Conservation (phyloP, 129 eudicot genomes). For the Kitagawia praeruptora region DNA sequence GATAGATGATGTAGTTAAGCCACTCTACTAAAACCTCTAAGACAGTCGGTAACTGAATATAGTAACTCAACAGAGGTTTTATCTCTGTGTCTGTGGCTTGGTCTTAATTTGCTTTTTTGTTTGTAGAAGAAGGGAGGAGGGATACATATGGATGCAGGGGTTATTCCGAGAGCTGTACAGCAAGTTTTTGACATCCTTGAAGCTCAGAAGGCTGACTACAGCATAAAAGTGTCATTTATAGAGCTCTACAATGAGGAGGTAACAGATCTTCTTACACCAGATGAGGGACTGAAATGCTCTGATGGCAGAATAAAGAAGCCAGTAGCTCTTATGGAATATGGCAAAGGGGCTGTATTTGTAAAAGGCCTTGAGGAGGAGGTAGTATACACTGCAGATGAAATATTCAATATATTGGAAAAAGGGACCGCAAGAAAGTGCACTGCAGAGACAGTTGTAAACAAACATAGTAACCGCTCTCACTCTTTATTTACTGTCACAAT, state of each 20-base stretch:
- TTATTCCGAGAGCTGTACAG: slow-evolving; percentile 53
- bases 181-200: slow-evolving; percentile 44
- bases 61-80: not conserved
- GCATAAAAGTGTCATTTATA: slow-evolving; percentile 45
- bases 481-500: slow-evolving; percentile 50
- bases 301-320: slow-evolving; percentile 41
- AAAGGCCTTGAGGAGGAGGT: slow-evolving; percentile 63
- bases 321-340: slow-evolving; percentile 53
- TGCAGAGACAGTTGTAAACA: slow-evolving; percentile 52
- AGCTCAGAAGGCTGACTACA: slow-evolving; percentile 47
- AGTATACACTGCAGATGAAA: slow-evolving; percentile 50
- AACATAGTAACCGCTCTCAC: slow-evolving; percentile 55
- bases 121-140: slow-evolving; percentile 47
- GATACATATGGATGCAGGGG: slow-evolving; percentile 54
- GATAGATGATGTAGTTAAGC: not conserved
- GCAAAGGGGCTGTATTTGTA: slow-evolving; percentile 54
- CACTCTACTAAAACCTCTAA: not conserved
- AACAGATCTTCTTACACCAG: slow-evolving; percentile 49
- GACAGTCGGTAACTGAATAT: not conserved
- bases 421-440: slow-evolving; percentile 50
- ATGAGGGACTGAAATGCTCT: slow-evolving; percentile 26
- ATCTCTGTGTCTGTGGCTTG: not conserved
- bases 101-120: not conserved
- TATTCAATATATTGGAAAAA: slow-evolving; percentile 38
- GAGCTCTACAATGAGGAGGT: slow-evolving; percentile 65